Evolutionary conservation across 139 green algal species (phyloP).

Genomic region (Tetradesmus obliquus): DNA sequence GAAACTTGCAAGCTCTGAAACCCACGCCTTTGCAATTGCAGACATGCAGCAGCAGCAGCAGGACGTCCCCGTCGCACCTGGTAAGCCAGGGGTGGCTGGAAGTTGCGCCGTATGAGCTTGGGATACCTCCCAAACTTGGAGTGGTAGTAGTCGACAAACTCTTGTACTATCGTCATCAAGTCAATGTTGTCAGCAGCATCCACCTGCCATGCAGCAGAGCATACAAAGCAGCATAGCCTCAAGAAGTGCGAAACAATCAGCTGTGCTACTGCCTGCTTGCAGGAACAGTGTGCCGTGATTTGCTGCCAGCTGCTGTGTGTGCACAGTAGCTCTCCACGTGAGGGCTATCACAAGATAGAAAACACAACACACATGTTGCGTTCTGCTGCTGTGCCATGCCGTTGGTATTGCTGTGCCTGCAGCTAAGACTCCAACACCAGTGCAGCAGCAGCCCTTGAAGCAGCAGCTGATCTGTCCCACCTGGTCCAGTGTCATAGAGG

Average conservation of each 20-base stretch:
- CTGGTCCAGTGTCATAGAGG: conserved; percentile 44
- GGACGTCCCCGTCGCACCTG: neutral
- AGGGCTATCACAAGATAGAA: too few relatives aligned
- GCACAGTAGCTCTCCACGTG: neutral
- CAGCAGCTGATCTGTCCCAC: conserved; percentile 8
- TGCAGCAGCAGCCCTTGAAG: neutral
- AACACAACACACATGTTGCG: too few relatives aligned
- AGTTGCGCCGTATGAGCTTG: conserved; percentile 52
- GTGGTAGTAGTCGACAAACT: conserved; percentile 60
- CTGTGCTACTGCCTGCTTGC: neutral
- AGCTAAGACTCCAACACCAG: neutral
- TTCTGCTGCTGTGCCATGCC: neutral
- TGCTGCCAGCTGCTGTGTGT: neutral
- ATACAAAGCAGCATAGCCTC: neutral
- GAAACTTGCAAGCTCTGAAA: neutral
- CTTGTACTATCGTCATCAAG: conserved; percentile 55
- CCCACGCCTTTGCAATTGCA: neutral
- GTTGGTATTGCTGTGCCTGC: neutral
- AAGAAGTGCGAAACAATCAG: neutral
- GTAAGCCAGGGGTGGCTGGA: neutral
- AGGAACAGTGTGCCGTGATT: neutral
- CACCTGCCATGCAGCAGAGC: conserved; percentile 17
- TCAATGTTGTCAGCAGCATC: conserved; percentile 64
- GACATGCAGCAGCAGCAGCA: neutral
- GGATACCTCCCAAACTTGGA: conserved; percentile 59